Percentiles rank a stretch among this genome's conserved stretches.
These are phyloP conservation scores for Jatropha multifida DNA, from an alignment of 441 rosid species.

Conservation along the genomic window DNA sequence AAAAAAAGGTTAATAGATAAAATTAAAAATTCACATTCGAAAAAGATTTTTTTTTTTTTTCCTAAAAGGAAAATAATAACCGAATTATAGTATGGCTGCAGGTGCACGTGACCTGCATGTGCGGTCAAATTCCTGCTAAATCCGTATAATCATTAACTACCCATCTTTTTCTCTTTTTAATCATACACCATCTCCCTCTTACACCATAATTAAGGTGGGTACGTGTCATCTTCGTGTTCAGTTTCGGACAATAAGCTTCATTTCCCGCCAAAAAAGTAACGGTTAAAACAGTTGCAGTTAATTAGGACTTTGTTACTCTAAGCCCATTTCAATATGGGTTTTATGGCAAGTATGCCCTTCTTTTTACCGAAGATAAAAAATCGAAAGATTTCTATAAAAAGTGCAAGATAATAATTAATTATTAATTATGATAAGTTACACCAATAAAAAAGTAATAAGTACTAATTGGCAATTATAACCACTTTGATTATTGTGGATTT, in stretches of 20 bases:
- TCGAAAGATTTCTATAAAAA: too few relatives aligned
- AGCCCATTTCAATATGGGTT: too few relatives aligned
- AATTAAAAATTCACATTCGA: too few relatives aligned
- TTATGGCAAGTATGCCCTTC: too few relatives aligned
- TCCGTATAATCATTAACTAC: neutral
- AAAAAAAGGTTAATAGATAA: neutral
- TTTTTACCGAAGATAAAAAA: too few relatives aligned
- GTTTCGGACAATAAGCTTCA: neutral
- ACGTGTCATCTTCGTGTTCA: neutral
- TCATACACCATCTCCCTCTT: neutral
- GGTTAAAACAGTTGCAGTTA: neutral
- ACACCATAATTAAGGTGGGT: neutral
- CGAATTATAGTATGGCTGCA: neutral
- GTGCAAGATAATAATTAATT: too few relatives aligned
- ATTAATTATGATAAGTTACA: too few relatives aligned
- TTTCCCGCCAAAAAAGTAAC: neutral
- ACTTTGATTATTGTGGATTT: too few relatives aligned
- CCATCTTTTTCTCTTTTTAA: neutral
- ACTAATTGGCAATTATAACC: too few relatives aligned
- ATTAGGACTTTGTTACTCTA: neutral
- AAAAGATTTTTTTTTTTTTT: too few relatives aligned
- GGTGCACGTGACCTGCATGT: conserved; percentile 13
- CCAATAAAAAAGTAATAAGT: too few relatives aligned
- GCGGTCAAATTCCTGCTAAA: neutral
- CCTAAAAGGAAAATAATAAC: too few relatives aligned